Evolutionary conservation across 257 asterid species (phyloP).

Genomic region (Solanum infundibuliforme): DNA sequence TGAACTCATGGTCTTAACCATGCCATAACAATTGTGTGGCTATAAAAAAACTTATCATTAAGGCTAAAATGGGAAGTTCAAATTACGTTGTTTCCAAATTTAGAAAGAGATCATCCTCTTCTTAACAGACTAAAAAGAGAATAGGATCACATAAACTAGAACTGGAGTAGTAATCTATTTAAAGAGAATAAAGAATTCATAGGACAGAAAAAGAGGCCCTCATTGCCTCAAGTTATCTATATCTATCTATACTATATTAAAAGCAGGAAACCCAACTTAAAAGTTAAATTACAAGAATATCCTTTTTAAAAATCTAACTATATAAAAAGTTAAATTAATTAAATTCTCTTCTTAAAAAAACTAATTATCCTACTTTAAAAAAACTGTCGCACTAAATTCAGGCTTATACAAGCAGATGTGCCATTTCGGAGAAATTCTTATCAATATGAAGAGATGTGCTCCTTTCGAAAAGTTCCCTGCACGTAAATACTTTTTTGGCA

Average conservation of each 20-base stretch:
- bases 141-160: not conserved
- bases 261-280: not conserved
- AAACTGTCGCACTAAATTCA: not conserved
- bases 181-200: not conserved
- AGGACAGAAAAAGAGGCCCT: not conserved
- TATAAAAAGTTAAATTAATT: not conserved
- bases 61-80: not conserved
- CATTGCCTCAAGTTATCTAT: not conserved
- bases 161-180: not conserved
- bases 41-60: not conserved
- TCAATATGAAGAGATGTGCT: not conserved
- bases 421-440: not conserved
- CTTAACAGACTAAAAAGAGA: not conserved
- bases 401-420: not conserved
- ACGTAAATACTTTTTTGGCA: not conserved
- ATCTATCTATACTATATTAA: no score
- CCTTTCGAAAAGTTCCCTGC: not conserved
- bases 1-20: not conserved
- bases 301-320: not conserved
- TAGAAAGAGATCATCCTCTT: not conserved
- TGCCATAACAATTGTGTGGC: not conserved
- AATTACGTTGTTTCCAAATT: not conserved
- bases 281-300: not conserved
- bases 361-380: not conserved
- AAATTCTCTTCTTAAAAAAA: not conserved